Percentiles rank a stretch among this genome's conserved stretches.
Evolutionary conservation across 345 rosid genomes (phyloP).

Genomic region (Lumnitzera racemosa): DNA sequence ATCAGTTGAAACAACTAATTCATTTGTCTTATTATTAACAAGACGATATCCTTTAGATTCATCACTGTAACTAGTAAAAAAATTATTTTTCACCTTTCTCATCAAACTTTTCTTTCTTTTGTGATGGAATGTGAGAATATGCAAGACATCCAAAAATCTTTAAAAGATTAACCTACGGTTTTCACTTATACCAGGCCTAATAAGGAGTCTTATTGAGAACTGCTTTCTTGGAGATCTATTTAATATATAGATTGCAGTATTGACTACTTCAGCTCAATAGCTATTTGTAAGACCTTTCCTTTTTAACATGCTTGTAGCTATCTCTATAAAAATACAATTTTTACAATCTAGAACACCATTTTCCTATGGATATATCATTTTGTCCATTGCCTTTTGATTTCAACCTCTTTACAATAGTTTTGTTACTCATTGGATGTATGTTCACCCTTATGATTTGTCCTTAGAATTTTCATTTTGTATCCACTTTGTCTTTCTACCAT

Average conservation of each 20-base stretch:
- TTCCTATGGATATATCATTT: background rate
- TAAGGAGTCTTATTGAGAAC: no score
- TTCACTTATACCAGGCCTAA: background rate
- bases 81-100: no score
- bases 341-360: background rate
- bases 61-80: no score
- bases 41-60: no score
- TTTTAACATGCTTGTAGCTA: constrained; percentile 6
- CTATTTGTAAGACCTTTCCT: background rate
- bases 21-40: no score
- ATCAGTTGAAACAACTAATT: no score
- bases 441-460: background rate
- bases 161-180: no score
- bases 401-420: background rate
- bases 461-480: background rate
- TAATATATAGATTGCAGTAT: background rate
- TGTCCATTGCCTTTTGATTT: background rate
- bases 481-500: background rate
- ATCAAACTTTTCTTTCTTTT: no score
- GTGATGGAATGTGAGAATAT: background rate
- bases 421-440: background rate
- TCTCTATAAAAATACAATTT: background rate
- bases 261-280: background rate
- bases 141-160: background rate
- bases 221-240: no score